Evolutionary conservation across 106 monocot genomes (phyloP), one percentile per base, ranked within the genome.

Genomic region (Dactylorhiza incarnata): DNA sequence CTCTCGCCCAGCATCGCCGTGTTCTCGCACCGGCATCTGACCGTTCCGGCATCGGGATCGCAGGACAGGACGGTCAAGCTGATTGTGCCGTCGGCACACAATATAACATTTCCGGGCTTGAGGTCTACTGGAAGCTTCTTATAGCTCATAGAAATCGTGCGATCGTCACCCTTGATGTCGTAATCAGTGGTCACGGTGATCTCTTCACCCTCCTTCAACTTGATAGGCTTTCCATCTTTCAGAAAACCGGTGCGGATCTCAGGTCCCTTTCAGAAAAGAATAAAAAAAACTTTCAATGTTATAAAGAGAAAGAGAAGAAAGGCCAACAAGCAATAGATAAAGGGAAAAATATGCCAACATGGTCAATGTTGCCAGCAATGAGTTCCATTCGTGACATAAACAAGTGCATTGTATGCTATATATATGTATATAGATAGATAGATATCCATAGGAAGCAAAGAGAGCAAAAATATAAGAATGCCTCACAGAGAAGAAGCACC

Each of bases 211-310:
- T 95, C 83, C 52, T 80, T 87, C 61, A 95, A 76, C 53, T 91
- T 85, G 78, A 95, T 78, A 22, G 95, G 95, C 55, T 95, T 95
- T 51, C 78, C 85, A 75, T 95, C 95, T 78, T 95, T 95, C 65
- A 95, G 53, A 78, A 95, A 95, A 2, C 95, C 95, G 55, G 95
- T 95, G 7, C 95, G 92, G 75, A 95, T 95, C 73, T 95, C 95
- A 79, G 95, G 95, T 59, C 95, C 95, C 95, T 95, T 80, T 10
- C 29, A 47, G 5, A 5, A 13, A 58, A 52, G 11, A 59, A 56
- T 22, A 43, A 23, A 22, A 48, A 12, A 72, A 29, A 29, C 29
- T 29, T 29, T 29, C 29, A 29, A 29, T 29, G 29, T 29, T 29
- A 29, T 2, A 29, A 29, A 29, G 29, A 43, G 37, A 67, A 53